Conservation (phyloP, 345 rosid species). For the Sisymbrium irio region DNA sequence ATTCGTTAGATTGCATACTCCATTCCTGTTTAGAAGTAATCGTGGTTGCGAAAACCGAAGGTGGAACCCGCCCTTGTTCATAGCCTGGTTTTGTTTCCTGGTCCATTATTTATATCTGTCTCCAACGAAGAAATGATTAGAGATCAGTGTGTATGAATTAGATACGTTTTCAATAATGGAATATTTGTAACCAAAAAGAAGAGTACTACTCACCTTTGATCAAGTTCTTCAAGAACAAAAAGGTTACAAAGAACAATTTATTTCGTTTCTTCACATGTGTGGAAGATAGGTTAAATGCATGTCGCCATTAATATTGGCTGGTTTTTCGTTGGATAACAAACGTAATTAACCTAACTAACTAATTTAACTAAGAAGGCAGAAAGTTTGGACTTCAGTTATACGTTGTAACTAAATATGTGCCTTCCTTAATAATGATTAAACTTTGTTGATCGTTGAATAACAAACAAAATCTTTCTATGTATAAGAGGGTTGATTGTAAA, state of each 20-base stretch:
- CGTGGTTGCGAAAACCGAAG: constrained; percentile 47
- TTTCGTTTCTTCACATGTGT: background rate
- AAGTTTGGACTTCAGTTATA: constrained; percentile 12
- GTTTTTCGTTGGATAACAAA: background rate
- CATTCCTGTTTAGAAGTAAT: constrained; percentile 59
- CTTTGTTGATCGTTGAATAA: background rate
- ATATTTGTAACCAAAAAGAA: background rate
- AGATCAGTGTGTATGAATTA: background rate
- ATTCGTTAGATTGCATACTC: constrained; percentile 85
- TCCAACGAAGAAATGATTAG: background rate
- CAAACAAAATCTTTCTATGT: background rate
- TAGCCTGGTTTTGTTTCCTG: constrained; percentile 36
- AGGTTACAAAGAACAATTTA: background rate
- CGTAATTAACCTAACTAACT: background rate
- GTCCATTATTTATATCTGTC: constrained; percentile 19
- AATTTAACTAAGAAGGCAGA: background rate
- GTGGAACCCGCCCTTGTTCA: constrained; percentile 67
- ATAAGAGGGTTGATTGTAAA: background rate
- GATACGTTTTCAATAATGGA: background rate
- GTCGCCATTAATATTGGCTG: constrained; percentile 3
- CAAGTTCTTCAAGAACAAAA: background rate
- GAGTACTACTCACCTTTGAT: background rate
- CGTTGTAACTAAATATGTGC: constrained; percentile 5
- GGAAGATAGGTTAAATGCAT: background rate
- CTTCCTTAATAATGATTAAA: background rate